These are phyloP conservation scores for Catunica adiposa DNA, from an alignment of 2,329 filamentous ascomycete genomes.

Conservation along the genomic window DNA sequence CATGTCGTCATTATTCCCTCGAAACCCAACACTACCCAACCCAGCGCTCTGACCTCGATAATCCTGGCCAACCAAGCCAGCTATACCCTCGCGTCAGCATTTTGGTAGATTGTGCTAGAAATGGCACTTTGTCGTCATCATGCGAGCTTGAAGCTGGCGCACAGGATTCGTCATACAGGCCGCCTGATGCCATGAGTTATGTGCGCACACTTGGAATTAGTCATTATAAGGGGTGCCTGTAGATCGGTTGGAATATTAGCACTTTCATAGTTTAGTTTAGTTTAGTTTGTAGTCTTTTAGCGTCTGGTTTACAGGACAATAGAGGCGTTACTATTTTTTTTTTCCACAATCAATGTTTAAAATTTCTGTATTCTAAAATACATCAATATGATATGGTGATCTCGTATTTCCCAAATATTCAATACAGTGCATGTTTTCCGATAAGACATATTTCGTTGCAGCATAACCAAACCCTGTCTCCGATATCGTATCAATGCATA, in stretches of 20 bases:
- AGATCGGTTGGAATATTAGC: neutral
- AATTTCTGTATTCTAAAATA: neutral
- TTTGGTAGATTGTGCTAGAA: neutral
- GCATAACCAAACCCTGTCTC: neutral
- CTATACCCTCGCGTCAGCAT: neutral
- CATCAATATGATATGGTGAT: neutral
- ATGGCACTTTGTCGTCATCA: neutral
- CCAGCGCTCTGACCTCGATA: neutral
- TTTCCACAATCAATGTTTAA: neutral
- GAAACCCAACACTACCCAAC: neutral
- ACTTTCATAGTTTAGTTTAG: neutral
- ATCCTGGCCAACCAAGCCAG: neutral
- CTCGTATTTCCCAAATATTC: neutral
- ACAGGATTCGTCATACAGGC: too few relatives aligned
- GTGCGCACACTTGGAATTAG: neutral
- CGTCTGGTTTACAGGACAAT: constrained; percentile 9
- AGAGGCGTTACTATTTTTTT: constrained; percentile 1
- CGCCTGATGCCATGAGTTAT: neutral
- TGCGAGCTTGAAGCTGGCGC: neutral
- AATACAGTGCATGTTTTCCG: neutral
- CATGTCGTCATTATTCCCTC: neutral
- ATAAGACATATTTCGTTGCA: neutral
- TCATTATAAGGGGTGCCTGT: neutral
- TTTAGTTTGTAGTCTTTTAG: too few relatives aligned
- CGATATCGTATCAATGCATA: neutral